Percentiles rank a stretch among this genome's conserved stretches.
These are phyloP conservation scores for Verticillium isaacii DNA, from an alignment of 2,329 filamentous ascomycete species.

Conservation along the genomic window DNA sequence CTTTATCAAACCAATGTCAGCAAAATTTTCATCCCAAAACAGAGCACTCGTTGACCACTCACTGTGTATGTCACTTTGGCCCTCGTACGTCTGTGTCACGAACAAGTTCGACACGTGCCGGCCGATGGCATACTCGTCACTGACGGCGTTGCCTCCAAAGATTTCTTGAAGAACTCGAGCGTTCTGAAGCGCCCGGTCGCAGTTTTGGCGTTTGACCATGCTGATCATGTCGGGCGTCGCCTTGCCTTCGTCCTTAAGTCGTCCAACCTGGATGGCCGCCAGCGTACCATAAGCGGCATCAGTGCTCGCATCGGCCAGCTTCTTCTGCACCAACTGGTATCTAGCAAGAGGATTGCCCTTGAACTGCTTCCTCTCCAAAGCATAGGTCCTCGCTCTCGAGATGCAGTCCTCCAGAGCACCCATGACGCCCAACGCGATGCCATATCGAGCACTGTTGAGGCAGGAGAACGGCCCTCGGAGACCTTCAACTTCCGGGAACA, in stretches of 20 bases:
- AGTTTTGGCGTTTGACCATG: conserved; percentile 97
- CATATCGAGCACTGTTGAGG: conserved; percentile 87
- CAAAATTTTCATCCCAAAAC: conserved; percentile 1
- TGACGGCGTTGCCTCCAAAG: conserved; percentile 96
- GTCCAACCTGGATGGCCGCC: conserved; percentile 83
- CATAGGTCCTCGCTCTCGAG: conserved; percentile 72
- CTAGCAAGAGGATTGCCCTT: conserved; percentile 91
- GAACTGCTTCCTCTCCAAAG: conserved; percentile 93
- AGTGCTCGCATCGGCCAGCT: conserved; percentile 86
- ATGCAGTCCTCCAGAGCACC: conserved; percentile 93
- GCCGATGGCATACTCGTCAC: conserved; percentile 93
- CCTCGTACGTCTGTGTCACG: conserved; percentile 97
- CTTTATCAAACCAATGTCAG: conserved; percentile 36
- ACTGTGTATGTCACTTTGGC: conserved; percentile 97
- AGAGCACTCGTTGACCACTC: conserved; percentile 36
- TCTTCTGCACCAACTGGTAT: conserved; percentile 98
- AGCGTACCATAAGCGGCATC: conserved; percentile 90
- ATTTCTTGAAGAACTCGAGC: conserved; percentile 84
- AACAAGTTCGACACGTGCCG: conserved; percentile 94
- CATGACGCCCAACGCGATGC: conserved; percentile 90
- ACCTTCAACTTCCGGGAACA: conserved; percentile 89
- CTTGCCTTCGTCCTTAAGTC: conserved; percentile 88
- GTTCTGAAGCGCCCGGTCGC: conserved; percentile 79
- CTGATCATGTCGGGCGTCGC: conserved; percentile 91
- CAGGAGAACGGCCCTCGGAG: conserved; percentile 87